Percentiles rank a stretch among this genome's conserved stretches.
phyloP scores from a whole-genome alignment of 495 filamentous ascomycete genomes.

The Hyaloscypha bicolor region DNA sequence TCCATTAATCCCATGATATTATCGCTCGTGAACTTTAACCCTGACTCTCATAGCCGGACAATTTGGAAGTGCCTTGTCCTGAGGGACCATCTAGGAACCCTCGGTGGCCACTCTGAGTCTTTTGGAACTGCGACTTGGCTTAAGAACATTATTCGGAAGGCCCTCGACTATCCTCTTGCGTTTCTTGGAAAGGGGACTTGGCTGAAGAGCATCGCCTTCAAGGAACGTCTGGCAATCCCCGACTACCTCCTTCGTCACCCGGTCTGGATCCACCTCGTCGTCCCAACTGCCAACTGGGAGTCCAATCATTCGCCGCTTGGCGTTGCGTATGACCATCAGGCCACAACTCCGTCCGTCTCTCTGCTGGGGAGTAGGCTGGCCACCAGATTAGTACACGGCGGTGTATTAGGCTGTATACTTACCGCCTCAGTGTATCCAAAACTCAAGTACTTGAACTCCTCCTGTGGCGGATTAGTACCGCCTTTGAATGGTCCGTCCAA shows the following conservation, averaged over 20 bases:
- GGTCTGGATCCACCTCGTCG: slow-evolving; percentile 28
- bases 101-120: slow-evolving; percentile 16
- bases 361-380: too few species aligned
- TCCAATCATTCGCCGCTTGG: slow-evolving; percentile 31
- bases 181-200: slow-evolving; percentile 25
- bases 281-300: slow-evolving; percentile 29
- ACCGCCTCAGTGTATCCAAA: slow-evolving; percentile 27
- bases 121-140: slow-evolving; percentile 28
- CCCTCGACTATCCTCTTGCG: background rate
- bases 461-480: slow-evolving; percentile 23
- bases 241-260: slow-evolving; percentile 22
- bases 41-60: slow-evolving; percentile 9
- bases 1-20: slow-evolving; percentile 6
- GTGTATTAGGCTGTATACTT: slow-evolving; percentile 20
- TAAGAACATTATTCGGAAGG: background rate
- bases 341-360: slow-evolving; percentile 24
- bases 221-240: slow-evolving; percentile 23
- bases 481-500: slow-evolving; percentile 10
- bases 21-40: background rate
- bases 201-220: slow-evolving; percentile 21
- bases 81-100: slow-evolving; percentile 13
- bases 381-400: slow-evolving; percentile 16
- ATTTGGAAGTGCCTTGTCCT: slow-evolving; percentile 6
- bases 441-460: slow-evolving; percentile 28
- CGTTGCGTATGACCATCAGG: slow-evolving; percentile 28